Base-by-base conservation (phyloP, 345 rosid species). In the Pugionium cornutum region DNA sequence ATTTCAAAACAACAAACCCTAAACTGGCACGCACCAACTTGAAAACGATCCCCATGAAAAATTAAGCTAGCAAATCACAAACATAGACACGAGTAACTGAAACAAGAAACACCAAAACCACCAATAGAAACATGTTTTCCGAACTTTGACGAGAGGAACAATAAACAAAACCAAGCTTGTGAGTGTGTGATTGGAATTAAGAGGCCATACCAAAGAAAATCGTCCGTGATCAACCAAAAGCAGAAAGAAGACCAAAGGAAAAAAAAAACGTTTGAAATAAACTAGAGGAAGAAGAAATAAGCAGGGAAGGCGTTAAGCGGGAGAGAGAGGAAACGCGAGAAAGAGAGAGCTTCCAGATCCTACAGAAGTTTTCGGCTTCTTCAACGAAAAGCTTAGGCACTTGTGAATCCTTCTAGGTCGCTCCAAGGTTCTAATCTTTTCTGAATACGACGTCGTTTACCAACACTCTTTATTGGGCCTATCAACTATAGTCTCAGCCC, bases 311-410 rank as follows among this genome's bases (percentile, higher is more conserved):
- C 43, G 35, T 54, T 45, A 62, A 70, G 75, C 75, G 75, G 75
- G 75, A 64, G 64, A 26, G 58, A 50, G 34, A 45, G 3, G 35
- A 45, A 45, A n/a, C n/a, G n/a, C n/a, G 37, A 10, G 18, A 31
- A 1, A 31, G 69, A 57, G 70, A 58, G 66, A 72, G 76, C 76
- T 72, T 72, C 76, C 71, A 72, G 76, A 72, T 72, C 76, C 66
- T 11, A 10, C 66, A 73, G 76, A 73, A 73, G 76, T 58, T 51
- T 71, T 72, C 61, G 70, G n/a, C 65, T 70, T 46, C 53, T 44
- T 64, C 29, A 6, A 35, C 50, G 42, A 9, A 61, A 51, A 47
- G 53, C 9, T 68, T 30, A 34, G 30, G 44, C 41, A 43, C 10
- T 30, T 70, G n/a, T 72, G 31, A n/a, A 72, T 58, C 70, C 71